phyloP scores from a whole-genome alignment of 768 basidiomycete genomes.

The Lepiota brunneoincarnata region DNA sequence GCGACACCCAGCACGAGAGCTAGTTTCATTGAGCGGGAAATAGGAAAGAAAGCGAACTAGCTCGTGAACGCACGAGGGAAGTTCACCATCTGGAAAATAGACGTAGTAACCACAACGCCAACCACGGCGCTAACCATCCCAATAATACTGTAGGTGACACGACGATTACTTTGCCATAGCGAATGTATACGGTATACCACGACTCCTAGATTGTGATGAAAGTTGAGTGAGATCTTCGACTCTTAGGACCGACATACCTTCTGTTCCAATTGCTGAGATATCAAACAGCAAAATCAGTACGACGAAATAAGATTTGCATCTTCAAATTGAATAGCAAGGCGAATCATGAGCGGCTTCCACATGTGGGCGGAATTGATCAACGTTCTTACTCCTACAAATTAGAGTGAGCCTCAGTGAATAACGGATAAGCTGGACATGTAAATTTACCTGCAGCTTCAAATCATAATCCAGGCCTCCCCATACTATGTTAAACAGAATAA shows the following conservation, averaged over 20 bases:
- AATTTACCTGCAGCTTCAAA: not conserved
- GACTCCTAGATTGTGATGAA: not conserved
- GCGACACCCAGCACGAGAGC: not conserved
- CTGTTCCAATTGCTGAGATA: not conserved
- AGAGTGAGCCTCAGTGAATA: not conserved
- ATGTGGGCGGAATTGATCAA: too few relatives aligned
- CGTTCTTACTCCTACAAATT: not conserved
- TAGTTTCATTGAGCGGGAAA: not conserved
- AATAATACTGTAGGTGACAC: not conserved
- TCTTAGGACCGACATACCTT: not conserved
- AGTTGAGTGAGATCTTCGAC: not conserved
- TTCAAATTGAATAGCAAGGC: not conserved
- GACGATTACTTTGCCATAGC: constrained; percentile 1
- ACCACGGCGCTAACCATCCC: not conserved
- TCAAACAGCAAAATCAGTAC: not conserved
- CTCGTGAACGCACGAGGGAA: not conserved
- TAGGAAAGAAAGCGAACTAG: not conserved
- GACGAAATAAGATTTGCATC: not conserved
- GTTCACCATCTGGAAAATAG: not conserved
- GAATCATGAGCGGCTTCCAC: not conserved
- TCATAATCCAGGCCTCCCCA: not conserved
- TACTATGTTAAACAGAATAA: not conserved
- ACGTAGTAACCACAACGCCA: not conserved
- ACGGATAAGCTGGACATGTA: not conserved
- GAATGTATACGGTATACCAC: constrained; percentile 1